Percentiles rank a stretch among this genome's conserved stretches.
Evolutionary conservation across 2,329 filamentous ascomycete species (phyloP).

Genomic region (Ilyonectria mors-panacis): DNA sequence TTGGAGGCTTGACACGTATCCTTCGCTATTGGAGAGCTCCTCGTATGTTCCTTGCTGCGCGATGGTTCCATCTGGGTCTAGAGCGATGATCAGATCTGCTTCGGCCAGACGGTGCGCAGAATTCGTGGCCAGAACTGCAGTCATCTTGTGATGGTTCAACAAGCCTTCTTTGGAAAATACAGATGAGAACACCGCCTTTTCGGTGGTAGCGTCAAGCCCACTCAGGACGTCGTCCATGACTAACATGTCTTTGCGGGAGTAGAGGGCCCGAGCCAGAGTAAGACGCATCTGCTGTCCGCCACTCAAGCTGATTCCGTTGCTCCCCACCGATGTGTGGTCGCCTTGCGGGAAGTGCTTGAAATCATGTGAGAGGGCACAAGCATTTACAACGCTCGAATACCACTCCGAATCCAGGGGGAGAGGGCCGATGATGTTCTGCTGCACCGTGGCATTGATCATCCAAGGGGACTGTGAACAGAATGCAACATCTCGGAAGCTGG

Average conservation of each 20-base stretch:
- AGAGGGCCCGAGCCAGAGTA: slow-evolving; percentile 49
- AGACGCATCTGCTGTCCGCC: slow-evolving; percentile 51
- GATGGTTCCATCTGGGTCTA: slow-evolving; percentile 21
- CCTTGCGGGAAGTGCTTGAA: slow-evolving; percentile 49
- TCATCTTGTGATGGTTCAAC: slow-evolving; percentile 5
- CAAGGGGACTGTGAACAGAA: slow-evolving; percentile 49
- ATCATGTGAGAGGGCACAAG: slow-evolving; percentile 44
- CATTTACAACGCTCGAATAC: slow-evolving; percentile 49
- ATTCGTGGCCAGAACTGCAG: slow-evolving; percentile 17
- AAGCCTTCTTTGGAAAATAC: too few species aligned
- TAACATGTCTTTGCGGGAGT: slow-evolving; percentile 43
- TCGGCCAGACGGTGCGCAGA: slow-evolving; percentile 32
- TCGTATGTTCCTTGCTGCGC: slow-evolving; percentile 34
- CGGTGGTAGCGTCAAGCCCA: slow-evolving; percentile 49
- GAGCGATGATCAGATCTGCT: slow-evolving; percentile 36
- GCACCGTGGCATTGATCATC: slow-evolving; percentile 50
- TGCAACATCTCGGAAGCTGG: slow-evolving; percentile 25
- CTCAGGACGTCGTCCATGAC: slow-evolving; percentile 53
- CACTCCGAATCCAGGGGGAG: slow-evolving; percentile 44
- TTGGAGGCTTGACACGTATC: slow-evolving; percentile 31
- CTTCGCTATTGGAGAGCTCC: slow-evolving; percentile 17
- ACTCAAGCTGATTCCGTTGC: slow-evolving; percentile 54
- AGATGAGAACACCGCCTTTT: slow-evolving; percentile 42
- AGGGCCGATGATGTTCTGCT: slow-evolving; percentile 52
- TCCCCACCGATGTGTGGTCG: slow-evolving; percentile 54